phyloP scores from a whole-genome alignment of 208 protist genomes.

The Entamoeba moshkovskii region DNA sequence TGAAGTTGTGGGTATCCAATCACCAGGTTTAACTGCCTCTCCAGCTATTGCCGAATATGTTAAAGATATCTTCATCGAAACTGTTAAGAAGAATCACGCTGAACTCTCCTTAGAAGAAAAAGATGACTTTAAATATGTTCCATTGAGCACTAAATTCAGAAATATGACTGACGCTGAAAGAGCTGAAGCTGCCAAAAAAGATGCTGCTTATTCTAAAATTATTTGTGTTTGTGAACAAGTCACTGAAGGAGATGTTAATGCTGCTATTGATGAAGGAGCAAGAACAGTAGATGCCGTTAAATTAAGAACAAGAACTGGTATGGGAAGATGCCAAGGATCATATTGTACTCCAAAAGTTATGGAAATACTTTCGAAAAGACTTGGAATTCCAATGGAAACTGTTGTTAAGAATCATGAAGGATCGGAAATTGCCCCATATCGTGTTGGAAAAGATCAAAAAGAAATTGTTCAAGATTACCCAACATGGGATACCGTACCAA shows the following conservation, averaged over 20 bases:
- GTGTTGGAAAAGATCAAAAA: not conserved
- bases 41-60: constrained; percentile 11
- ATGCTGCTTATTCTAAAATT: constrained; percentile 10
- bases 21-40: constrained; percentile 22
- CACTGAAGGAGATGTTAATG: constrained; percentile 20
- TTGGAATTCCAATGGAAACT: not conserved
- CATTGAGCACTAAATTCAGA: not conserved
- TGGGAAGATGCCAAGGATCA: constrained; percentile 23
- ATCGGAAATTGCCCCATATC: not conserved
- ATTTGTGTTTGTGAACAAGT: constrained; percentile 25
- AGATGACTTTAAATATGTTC: not conserved
- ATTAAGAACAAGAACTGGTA: constrained; percentile 10
- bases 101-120: not conserved
- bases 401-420: not conserved
- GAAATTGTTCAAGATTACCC: not conserved
- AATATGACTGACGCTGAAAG: not conserved
- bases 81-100: not conserved
- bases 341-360: constrained; percentile 10
- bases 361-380: constrained; percentile 7
- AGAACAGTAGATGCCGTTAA: constrained; percentile 16
- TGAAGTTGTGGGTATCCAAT: constrained; percentile 20
- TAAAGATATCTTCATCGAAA: not conserved
- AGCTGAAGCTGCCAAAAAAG: not conserved
- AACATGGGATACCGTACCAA: not conserved
- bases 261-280: constrained; percentile 19